Evolutionary conservation across 352 stramenopile genomes (phyloP), one percentile per base, ranked within the genome.

Genomic region (Pythium graminicola): DNA sequence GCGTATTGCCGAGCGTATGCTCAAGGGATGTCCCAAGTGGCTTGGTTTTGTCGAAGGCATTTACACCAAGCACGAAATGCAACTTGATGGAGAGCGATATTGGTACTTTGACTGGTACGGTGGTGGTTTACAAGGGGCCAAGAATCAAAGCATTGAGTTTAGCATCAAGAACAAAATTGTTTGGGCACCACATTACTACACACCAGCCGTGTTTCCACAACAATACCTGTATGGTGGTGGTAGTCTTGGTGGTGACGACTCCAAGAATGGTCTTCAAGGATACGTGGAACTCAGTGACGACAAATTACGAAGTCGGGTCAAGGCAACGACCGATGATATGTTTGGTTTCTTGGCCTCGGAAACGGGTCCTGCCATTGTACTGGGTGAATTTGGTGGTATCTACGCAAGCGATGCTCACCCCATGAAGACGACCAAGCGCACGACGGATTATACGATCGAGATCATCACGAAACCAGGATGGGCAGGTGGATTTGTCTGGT

Each of bases 31-130:
- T 40, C 58, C 68, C 9, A 86, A 76, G 38, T 89, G 80, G 80
- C 63, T 91, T 43, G 77, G 62, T 41, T 91, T 91, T 31, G 77
- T 91, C n/a, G 67, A 89, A 48, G 80, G 77, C 38, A 73, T 73
- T 22, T 74, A 70, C 26, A 64, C 71, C 13, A 58, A 60, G 22
- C 60, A 75, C 28, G 39, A 63, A 2, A 81, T 36, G 6, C 44
- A 54, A 20, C 73, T 74, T 39, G 66, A 69, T 4, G 69, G 65
- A 3, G 60, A 61, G 10, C 43, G 57, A 4, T 81, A 78, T 55
- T 24, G 62, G 6, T 86, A 81, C 40, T 70, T 74, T 10, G 77
- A 85, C 46, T 91, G 76, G 76, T 85, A 73, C 31, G 78, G 78
- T 13, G 73, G 67, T 9, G 75, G 73, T 0, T 60, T 89, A 0